Evolutionary conservation across 2,329 filamentous ascomycete genomes (phyloP).

Genomic region (Aspergillus luchuensis): DNA sequence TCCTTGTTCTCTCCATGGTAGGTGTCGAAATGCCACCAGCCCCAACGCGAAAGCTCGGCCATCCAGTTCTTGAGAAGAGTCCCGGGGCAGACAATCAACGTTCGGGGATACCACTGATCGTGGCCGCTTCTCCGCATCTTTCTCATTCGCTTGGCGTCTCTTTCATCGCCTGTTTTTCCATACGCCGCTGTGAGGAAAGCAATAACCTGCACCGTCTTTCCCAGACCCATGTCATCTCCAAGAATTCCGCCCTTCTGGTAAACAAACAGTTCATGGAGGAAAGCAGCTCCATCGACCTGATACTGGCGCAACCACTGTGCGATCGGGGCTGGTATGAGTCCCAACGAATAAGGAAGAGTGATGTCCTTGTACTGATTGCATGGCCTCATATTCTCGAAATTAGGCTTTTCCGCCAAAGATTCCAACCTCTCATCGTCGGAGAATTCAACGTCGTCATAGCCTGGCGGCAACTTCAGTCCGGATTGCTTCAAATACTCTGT

Average conservation of each 20-base stretch:
- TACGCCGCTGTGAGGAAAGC: slow-evolving; percentile 89
- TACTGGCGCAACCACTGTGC: slow-evolving; percentile 92
- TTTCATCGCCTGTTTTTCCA: slow-evolving; percentile 87
- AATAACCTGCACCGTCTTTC: slow-evolving; percentile 95
- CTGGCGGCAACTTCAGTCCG: slow-evolving; percentile 75
- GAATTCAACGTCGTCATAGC: slow-evolving; percentile 74
- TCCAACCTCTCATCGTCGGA: slow-evolving; percentile 68
- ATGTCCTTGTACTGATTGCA: slow-evolving; percentile 74
- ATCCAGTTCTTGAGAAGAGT: slow-evolving; percentile 90
- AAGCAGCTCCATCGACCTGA: slow-evolving; percentile 80
- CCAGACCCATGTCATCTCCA: slow-evolving; percentile 96
- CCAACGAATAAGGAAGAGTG: slow-evolving; percentile 71
- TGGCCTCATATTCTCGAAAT: slow-evolving; percentile 64
- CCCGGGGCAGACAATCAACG: slow-evolving; percentile 85
- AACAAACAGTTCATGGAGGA: slow-evolving; percentile 85
- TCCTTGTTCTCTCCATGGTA: slow-evolving; percentile 77
- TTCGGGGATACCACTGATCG: slow-evolving; percentile 75
- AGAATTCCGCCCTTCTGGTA: slow-evolving; percentile 89
- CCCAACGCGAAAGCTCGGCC: slow-evolving; percentile 83
- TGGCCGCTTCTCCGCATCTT: slow-evolving; percentile 68
- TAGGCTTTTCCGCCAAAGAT: slow-evolving; percentile 68
- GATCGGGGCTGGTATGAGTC: slow-evolving; percentile 82
- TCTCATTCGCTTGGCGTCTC: slow-evolving; percentile 83
- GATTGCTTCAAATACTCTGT: slow-evolving; percentile 62
- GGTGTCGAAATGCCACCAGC: slow-evolving; percentile 87